These are phyloP conservation scores for Gryganskiella cystojenkinii DNA, from an alignment of 192 early-diverging fungal species.

Conservation along the genomic window DNA sequence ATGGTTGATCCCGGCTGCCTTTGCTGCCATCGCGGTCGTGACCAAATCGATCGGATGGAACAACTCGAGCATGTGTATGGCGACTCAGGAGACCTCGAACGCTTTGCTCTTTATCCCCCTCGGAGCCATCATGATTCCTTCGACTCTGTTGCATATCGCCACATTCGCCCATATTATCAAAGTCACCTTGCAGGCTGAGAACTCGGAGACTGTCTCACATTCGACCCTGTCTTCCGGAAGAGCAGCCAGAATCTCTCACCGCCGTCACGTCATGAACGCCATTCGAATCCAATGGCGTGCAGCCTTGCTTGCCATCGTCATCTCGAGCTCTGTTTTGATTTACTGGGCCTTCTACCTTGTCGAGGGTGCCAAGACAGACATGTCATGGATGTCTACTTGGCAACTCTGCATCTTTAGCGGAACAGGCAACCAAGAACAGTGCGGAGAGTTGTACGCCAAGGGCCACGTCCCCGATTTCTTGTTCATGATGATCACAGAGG, in stretches of 20 bases:
- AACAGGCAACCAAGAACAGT: constrained; percentile 44
- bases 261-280: constrained; percentile 61
- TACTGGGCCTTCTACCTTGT: constrained; percentile 65
- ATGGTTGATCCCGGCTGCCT: constrained; percentile 55
- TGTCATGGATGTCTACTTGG: constrained; percentile 51
- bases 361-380: constrained; percentile 50
- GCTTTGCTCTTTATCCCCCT: constrained; percentile 59
- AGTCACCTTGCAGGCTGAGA: constrained; percentile 44
- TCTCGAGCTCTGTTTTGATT: constrained; percentile 55
- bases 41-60: constrained; percentile 57
- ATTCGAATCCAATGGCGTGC: constrained; percentile 67
- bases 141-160: constrained; percentile 55
- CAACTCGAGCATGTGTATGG: constrained; percentile 57
- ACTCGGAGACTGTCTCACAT: constrained; percentile 44
- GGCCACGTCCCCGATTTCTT: constrained; percentile 56
- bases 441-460: constrained; percentile 30
- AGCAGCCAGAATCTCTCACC: constrained; percentile 47
- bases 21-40: constrained; percentile 54
- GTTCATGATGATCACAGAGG: constrained; percentile 59
- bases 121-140: constrained; percentile 56
- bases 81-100: constrained; percentile 21
- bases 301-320: constrained; percentile 51
- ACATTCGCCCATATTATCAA: constrained; percentile 63
- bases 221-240: constrained; percentile 39
- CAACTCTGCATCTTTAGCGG: constrained; percentile 53